Evolutionary conservation across 2,329 filamentous ascomycete genomes (phyloP).

Genomic region (Monosporascus sp.): DNA sequence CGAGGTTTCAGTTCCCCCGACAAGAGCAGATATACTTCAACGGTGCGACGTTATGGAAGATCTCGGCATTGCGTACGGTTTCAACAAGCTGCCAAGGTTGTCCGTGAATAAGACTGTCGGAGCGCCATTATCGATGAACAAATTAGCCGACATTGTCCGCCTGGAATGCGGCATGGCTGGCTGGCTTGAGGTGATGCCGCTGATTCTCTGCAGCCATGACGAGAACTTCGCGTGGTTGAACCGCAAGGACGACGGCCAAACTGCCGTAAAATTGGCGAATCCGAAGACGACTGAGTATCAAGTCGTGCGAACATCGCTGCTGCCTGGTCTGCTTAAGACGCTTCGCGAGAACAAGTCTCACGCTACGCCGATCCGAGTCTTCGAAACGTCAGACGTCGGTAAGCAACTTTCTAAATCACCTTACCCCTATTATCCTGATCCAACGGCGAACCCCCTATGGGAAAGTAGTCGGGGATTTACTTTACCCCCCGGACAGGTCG

Average conservation of each 20-base stretch:
- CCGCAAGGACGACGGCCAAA: conserved; percentile 66
- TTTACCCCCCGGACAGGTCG: no score
- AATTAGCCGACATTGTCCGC: conserved; percentile 86
- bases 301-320: conserved; percentile 67
- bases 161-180: conserved; percentile 87
- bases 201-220: conserved; percentile 95
- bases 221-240: conserved; percentile 96
- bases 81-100: conserved; percentile 87
- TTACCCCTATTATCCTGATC: conserved; percentile 29
- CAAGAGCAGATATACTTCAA: conserved; percentile 89
- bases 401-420: conserved; percentile 67
- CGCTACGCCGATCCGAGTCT: conserved; percentile 69
- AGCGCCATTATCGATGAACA: conserved; percentile 85
- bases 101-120: conserved; percentile 86
- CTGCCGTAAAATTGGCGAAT: conserved; percentile 67
- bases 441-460: conserved; percentile 43
- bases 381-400: conserved; percentile 68
- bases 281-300: conserved; percentile 78
- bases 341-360: conserved; percentile 75
- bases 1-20: conserved; percentile 79
- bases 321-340: conserved; percentile 73
- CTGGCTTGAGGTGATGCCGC: conserved; percentile 92
- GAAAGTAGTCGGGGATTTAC: no score
- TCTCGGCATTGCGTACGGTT: conserved; percentile 91
- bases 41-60: conserved; percentile 99